phyloP scores from a whole-genome alignment of 148 eudicot species.

The Cornus kousa region DNA sequence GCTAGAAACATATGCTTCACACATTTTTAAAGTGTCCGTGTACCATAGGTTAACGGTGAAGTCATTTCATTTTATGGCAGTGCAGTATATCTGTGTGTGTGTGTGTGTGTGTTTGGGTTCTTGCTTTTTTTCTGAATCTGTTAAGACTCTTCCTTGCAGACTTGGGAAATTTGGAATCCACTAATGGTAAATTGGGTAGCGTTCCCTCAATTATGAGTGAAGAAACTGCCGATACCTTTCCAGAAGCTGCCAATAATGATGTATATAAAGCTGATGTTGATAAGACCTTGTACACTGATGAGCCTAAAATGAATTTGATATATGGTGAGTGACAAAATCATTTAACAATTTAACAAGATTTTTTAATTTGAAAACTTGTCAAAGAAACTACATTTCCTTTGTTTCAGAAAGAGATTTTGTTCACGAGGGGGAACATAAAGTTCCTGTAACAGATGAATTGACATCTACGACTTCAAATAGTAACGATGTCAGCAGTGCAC shows the following conservation, averaged over 20 bases:
- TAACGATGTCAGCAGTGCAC: slow-evolving; percentile 14
- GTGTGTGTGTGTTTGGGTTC: background rate
- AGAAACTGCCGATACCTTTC: slow-evolving; percentile 33
- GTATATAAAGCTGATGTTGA: slow-evolving; percentile 31
- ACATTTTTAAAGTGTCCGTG: too few species aligned
- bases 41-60: too few species aligned
- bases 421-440: slow-evolving; percentile 40
- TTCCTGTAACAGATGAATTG: slow-evolving; percentile 28
- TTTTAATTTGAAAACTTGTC: slow-evolving; percentile 5
- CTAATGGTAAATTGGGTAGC: slow-evolving; percentile 29
- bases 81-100: background rate
- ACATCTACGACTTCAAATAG: slow-evolving; percentile 10
- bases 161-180: slow-evolving; percentile 30
- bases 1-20: too few species aligned
- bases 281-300: slow-evolving; percentile 10
- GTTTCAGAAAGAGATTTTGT: slow-evolving; percentile 35
- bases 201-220: slow-evolving; percentile 28
- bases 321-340: slow-evolving; percentile 22
- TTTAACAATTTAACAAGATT: background rate
- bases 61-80: slow-evolving; percentile 7
- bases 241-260: slow-evolving; percentile 23
- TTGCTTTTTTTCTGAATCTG: background rate
- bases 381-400: slow-evolving; percentile 10
- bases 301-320: slow-evolving; percentile 9
- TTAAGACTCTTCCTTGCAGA: slow-evolving; percentile 19